Conservation (phyloP, 306 rosid genomes). For the Medicago lupulina region DNA sequence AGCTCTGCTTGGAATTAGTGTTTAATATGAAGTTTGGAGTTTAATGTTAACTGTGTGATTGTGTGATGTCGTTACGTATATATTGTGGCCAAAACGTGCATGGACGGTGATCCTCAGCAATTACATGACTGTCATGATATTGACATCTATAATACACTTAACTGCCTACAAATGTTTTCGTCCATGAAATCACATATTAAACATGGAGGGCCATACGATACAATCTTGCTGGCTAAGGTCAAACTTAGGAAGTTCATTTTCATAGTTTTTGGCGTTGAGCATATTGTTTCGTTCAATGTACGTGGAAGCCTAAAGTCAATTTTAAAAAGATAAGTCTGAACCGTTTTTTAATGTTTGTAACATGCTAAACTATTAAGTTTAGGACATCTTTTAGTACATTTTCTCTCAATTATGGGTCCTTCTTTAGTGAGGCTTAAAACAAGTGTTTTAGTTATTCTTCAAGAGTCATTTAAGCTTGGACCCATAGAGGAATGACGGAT, state of each 20-base stretch:
- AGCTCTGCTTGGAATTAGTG: neutral
- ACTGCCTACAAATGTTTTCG: neutral
- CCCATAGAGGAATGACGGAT: no score
- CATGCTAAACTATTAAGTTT: no score
- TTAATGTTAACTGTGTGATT: neutral
- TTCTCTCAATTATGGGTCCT: neutral
- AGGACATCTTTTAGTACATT: neutral
- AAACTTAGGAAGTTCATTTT: neutral
- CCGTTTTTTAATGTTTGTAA: no score
- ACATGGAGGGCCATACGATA: neutral
- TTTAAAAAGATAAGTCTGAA: neutral
- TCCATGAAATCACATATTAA: constrained; percentile 7
- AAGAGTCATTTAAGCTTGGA: no score
- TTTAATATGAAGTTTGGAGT: neutral
- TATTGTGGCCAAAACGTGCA: neutral
- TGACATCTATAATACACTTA: neutral
- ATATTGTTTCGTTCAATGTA: neutral
- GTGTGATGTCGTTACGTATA: neutral
- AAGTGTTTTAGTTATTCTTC: neutral
- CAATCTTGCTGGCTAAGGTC: constrained; percentile 2
- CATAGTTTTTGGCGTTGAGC: neutral
- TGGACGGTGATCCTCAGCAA: neutral
- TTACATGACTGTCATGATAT: neutral
- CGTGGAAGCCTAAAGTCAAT: neutral
- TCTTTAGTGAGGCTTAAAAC: neutral